Evolutionary conservation across 345 rosid species (phyloP).

Genomic region (Eutrema heterophyllum): DNA sequence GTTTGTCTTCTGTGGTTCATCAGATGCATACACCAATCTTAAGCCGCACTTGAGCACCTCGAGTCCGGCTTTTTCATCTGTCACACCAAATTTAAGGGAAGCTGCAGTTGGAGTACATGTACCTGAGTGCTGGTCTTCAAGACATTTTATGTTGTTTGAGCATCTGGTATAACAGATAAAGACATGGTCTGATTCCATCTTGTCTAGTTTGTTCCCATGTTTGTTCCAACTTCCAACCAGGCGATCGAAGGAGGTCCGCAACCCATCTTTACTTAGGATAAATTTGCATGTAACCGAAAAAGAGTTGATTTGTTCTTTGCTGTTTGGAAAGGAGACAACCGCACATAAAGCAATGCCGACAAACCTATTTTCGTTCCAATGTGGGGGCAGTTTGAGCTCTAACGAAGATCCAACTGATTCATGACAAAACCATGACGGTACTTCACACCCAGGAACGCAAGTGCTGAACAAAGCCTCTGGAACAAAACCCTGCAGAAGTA

Average conservation of each 20-base stretch:
- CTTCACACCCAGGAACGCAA: neutral
- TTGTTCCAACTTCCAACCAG: neutral
- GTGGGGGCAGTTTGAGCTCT: neutral
- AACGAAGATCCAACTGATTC: neutral
- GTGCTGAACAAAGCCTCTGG: neutral
- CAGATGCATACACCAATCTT: constrained; percentile 6
- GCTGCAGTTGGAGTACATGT: neutral
- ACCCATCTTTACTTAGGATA: neutral
- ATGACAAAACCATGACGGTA: neutral
- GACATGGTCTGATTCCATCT: neutral
- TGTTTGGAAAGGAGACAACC: neutral
- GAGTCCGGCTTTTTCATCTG: neutral
- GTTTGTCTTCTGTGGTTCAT: neutral
- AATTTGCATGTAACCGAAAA: constrained; percentile 5
- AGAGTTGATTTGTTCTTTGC: neutral
- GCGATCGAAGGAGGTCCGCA: neutral
- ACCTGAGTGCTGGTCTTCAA: neutral
- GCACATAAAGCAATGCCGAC: neutral
- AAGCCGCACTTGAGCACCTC: neutral
- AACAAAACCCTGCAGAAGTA: neutral
- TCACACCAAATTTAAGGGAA: neutral
- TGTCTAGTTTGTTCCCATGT: too few relatives aligned
- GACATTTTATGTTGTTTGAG: neutral
- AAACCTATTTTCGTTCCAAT: neutral
- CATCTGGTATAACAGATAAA: neutral